Conservation (phyloP, 164 flowering plant genomes). For the Tinospora cordifolia region DNA sequence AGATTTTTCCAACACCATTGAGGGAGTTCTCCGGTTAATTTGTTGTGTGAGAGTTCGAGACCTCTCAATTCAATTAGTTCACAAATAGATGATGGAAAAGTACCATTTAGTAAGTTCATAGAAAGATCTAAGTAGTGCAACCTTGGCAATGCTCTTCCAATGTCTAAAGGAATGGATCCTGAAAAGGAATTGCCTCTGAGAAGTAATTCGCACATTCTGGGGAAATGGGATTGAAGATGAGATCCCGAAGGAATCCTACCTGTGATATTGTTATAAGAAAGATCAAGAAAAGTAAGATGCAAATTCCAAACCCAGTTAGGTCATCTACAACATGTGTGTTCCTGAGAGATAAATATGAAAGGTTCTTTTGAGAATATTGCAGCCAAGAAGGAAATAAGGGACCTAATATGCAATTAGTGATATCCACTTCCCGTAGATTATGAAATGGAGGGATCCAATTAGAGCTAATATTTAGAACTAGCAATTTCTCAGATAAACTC, state of each 20-base stretch:
- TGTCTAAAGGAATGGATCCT: constrained; percentile 3
- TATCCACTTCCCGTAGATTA: not conserved
- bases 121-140: not conserved
- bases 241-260: constrained; percentile 7
- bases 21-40: constrained; percentile 4
- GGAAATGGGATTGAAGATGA: not conserved
- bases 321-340: constrained; percentile 9
- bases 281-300: not conserved
- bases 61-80: not conserved
- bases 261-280: constrained; percentile 11
- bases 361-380: not conserved
- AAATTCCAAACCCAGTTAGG: too few species aligned
- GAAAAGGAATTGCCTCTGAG: not conserved
- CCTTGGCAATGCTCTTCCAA: not conserved
- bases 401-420: not conserved
- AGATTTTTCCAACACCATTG: not conserved
- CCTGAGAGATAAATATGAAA: not conserved
- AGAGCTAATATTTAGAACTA: constrained; percentile 13
- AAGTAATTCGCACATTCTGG: not conserved
- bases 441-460: constrained; percentile 14
- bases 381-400: constrained; percentile 7
- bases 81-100: not conserved
- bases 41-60: constrained; percentile 1
- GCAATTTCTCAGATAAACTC: not conserved
- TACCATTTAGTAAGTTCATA: not conserved